Conservation (phyloP, 331 rosid genomes). For the Telfairia occidentalis region DNA sequence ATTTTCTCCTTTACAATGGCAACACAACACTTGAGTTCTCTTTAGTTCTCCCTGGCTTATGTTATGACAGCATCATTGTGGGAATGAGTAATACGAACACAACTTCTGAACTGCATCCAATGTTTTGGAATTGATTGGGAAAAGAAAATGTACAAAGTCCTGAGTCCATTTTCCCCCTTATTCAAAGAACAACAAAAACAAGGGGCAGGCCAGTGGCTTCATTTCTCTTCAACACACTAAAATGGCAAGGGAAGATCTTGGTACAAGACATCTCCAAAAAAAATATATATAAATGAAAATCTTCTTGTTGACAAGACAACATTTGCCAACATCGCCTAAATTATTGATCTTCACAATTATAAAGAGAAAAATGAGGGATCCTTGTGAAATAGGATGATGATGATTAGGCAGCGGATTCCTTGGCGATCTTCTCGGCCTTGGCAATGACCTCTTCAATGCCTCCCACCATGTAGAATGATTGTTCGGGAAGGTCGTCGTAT, state of each 20-base stretch:
- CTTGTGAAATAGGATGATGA: neutral
- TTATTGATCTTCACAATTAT: constrained; percentile 56
- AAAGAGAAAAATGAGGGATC: constrained; percentile 15
- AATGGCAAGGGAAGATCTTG: constrained; percentile 13
- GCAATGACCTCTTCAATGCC: constrained; percentile 83
- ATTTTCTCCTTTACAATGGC: neutral
- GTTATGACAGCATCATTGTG: neutral
- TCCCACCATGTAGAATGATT: constrained; percentile 81
- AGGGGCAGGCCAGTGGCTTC: constrained; percentile 17
- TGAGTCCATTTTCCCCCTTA: constrained; percentile 22
- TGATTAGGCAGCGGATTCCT: constrained; percentile 49
- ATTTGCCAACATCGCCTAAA: constrained; percentile 34
- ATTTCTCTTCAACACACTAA: constrained; percentile 17
- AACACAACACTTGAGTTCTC: neutral
- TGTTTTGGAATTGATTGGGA: constrained; percentile 3
- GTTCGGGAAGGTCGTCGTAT: constrained; percentile 71
- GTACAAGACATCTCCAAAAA: constrained; percentile 16
- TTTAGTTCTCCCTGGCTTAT: neutral
- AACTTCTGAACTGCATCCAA: neutral
- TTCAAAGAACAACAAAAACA: constrained; percentile 13
- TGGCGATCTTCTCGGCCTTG: constrained; percentile 77
- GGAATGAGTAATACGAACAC: neutral
- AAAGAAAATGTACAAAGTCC: neutral
- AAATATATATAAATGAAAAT: constrained; percentile 17
- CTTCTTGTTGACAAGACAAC: constrained; percentile 25